Percentiles rank a stretch among this genome's conserved stretches.
Conservation (phyloP, 1,284 basidiomycete species). For the Apiotrichum gamsii region DNA sequence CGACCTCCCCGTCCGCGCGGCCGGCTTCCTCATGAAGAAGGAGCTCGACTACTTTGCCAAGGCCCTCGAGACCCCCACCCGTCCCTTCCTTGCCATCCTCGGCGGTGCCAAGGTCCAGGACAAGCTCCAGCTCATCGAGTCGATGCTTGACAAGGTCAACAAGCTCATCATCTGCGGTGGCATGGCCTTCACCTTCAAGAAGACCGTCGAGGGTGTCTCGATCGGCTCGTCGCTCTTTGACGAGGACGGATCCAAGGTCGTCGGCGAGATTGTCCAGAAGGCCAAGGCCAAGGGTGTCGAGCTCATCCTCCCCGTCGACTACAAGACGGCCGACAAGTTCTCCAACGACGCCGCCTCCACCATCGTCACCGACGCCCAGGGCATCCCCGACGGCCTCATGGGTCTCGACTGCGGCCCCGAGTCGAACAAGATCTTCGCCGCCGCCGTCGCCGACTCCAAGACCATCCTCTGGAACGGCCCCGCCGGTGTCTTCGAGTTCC, state of each 20-base stretch:
- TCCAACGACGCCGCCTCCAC: conserved; percentile 83
- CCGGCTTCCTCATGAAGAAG: conserved; percentile 97
- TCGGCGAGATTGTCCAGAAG: conserved; percentile 77
- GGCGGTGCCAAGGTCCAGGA: conserved; percentile 99
- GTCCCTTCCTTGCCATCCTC: conserved; percentile 95
- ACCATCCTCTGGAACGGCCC: conserved; percentile 99
- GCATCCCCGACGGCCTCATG: conserved; percentile 91
- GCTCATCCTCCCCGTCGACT: conserved; percentile 93
- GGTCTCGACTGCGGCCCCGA: conserved; percentile 85
- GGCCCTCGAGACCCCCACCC: conserved; percentile 87
- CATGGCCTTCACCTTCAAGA: conserved; percentile 99
- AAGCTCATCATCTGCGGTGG: conserved; percentile 95
- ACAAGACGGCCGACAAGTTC: conserved; percentile 90
- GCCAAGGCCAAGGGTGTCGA: conserved; percentile 86
- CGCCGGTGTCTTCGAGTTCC: conserved; percentile 96
- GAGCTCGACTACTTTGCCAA: conserved; percentile 99
- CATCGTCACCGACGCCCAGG: conserved; percentile 68
- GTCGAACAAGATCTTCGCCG: conserved; percentile 70
- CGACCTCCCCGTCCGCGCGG: conserved; percentile 84
- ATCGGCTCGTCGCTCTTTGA: conserved; percentile 97
- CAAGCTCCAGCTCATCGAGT: conserved; percentile 98
- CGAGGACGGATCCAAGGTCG: conserved; percentile 81
- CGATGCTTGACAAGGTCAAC: conserved; percentile 98
- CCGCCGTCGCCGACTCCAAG: conserved; percentile 80
- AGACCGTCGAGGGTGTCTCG: conserved; percentile 76